Evolutionary conservation across 208 protist genomes (phyloP), one percentile per base, ranked within the genome.

Genomic region (Leishmania lainsoni): DNA sequence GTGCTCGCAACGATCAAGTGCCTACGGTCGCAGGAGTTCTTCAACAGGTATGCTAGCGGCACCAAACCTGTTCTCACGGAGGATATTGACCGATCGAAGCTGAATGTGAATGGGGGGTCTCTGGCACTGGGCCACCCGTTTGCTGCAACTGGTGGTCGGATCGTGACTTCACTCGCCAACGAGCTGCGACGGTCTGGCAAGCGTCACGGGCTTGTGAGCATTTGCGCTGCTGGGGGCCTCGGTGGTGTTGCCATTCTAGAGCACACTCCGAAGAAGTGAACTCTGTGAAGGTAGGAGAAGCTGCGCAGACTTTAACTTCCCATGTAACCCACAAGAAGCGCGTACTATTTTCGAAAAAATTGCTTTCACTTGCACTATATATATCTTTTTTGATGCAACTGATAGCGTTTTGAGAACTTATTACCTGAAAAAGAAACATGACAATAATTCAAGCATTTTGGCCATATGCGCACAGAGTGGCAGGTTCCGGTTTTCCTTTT

Each of bases 91-190:
- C 92, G 86, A 42, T 88, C 92, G 48, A 97, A 96, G 79, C 83
- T 94, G 61, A 93, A 98, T 75, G 86, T 94, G 9, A 95, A 95
- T 77, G 95, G 93, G 29, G 81, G 92, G 48, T 96, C 93, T 17
- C 63, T 98, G 51, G 93, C 93, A 9, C 82, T 98, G 5, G 95
- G 95, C 22, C 95, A 98, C 78, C 95, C 95, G 51, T 98, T 98
- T 69, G 93, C 94, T 65, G 93, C 93, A 5, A 98, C 95, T 22
- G 95, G 93, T 71, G 95, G 95, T 17, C 86, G 95, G 8, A 87
- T 96, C 69, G 91, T 95, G 70, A 96, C 90, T 0, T 91, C 90
- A 14, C 79, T 94, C 26, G 84, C 92, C 16, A 97, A 95, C 73
- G 91, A 97, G 78, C 87, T 98, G 42, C 88, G 94, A n/a, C 86